These are phyloP conservation scores for Pseudogymnoascus sp. DNA, from an alignment of 2,329 filamentous ascomycete species.

Conservation along the genomic window DNA sequence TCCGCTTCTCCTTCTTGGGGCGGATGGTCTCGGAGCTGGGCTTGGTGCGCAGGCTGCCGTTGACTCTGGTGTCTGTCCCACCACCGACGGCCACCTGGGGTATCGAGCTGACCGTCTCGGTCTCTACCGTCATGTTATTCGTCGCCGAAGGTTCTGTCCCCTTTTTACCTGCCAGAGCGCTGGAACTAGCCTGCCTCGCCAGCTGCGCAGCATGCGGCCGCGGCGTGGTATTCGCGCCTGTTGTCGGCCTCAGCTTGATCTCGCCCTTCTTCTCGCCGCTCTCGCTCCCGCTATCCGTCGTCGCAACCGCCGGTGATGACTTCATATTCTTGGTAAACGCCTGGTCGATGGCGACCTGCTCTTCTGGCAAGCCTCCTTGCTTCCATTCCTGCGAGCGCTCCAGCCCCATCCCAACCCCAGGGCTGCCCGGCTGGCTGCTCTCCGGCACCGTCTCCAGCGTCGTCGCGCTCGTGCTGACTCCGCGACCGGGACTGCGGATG, in stretches of 20 bases:
- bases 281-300: slow-evolving; percentile 58
- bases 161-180: slow-evolving; percentile 58
- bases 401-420: slow-evolving; percentile 40
- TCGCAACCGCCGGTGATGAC: slow-evolving; percentile 36
- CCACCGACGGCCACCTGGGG: slow-evolving; percentile 70
- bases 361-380: slow-evolving; percentile 36
- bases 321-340: slow-evolving; percentile 34
- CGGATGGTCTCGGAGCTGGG: slow-evolving; percentile 93
- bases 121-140: slow-evolving; percentile 94
- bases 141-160: slow-evolving; percentile 59
- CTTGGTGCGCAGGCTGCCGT: slow-evolving; percentile 73
- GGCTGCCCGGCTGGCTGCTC: slow-evolving; percentile 69
- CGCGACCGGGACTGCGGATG: slow-evolving; percentile 53
- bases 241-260: slow-evolving; percentile 25
- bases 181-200: slow-evolving; percentile 56
- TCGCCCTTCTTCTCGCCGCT: slow-evolving; percentile 51
- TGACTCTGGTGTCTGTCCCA: slow-evolving; percentile 56
- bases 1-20: slow-evolving; percentile 89
- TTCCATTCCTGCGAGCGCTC: slow-evolving; percentile 45
- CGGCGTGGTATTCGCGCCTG: slow-evolving; percentile 35
- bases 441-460: slow-evolving; percentile 87
- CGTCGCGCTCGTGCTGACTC: slow-evolving; percentile 50
- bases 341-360: slow-evolving; percentile 26
- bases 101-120: slow-evolving; percentile 87
- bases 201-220: slow-evolving; percentile 49